A percentile compares a stretch with the other conserved stretches of the same genome.
Conservation (phyloP, 176 grass and related monocot species). For the Avena atlantica region DNA sequence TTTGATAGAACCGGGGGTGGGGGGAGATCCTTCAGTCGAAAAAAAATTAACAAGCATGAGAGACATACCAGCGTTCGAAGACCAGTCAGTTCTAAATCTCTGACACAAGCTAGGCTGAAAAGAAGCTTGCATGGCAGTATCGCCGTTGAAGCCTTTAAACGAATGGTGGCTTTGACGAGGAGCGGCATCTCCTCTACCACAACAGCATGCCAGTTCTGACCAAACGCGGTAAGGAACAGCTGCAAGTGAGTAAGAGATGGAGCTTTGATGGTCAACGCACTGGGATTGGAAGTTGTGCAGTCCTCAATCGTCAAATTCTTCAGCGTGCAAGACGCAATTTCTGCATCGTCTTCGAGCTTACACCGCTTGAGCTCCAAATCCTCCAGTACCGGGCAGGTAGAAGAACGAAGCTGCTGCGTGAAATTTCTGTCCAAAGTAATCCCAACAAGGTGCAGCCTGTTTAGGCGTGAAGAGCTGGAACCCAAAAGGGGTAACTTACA, state of each 20-base stretch:
- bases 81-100: not conserved
- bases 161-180: not conserved
- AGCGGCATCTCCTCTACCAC: not conserved
- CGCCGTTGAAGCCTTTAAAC: not conserved
- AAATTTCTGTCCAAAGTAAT: not conserved
- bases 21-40: not conserved
- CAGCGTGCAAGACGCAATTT: slow-evolving; percentile 16
- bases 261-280: not conserved
- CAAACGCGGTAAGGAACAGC: not conserved
- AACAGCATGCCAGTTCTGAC: not conserved
- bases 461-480: not conserved
- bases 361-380: slow-evolving; percentile 20
- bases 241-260: slow-evolving; percentile 8
- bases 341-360: not conserved
- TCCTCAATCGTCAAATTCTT: slow-evolving; percentile 17
- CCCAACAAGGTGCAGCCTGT: not conserved
- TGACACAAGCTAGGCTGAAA: not conserved
- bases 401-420: not conserved
- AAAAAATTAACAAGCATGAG: not conserved
- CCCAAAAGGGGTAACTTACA: not conserved
- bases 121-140: not conserved
- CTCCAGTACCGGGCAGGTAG: slow-evolving; percentile 27
- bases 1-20: not conserved
- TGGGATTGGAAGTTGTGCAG: not conserved
- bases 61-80: not conserved